phyloP scores from a whole-genome alignment of 176 grass and related monocot genomes.

The Bothriochloa decipiens region DNA sequence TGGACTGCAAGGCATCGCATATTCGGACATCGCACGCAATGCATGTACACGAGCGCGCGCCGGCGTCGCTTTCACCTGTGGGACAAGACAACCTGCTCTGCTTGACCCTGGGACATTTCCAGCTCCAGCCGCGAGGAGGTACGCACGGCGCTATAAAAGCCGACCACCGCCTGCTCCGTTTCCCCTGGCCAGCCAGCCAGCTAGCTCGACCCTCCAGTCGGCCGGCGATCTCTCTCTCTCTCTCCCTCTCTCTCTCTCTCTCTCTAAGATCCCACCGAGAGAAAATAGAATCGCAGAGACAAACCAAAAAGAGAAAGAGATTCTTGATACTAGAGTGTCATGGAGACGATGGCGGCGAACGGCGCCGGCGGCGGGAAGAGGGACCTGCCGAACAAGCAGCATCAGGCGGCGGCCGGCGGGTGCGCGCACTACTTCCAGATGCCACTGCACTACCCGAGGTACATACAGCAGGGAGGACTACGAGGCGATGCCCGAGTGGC shows the following conservation, averaged over 20 bases:
- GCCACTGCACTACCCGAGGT: constrained; percentile 90
- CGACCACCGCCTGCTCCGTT: background rate
- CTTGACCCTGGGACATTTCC: constrained; percentile 3
- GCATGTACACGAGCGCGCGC: too few relatives aligned
- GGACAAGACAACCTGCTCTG: too few relatives aligned
- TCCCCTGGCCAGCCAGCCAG: background rate
- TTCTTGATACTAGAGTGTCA: background rate
- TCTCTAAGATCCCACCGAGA: background rate
- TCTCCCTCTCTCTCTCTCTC: too few relatives aligned
- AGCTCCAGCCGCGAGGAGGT: background rate
- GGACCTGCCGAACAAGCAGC: background rate
- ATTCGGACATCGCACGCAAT: too few relatives aligned
- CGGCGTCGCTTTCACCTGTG: background rate
- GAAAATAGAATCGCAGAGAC: too few relatives aligned
- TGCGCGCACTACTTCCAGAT: constrained; percentile 59
- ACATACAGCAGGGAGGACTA: constrained; percentile 75
- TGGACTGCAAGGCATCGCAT: background rate
- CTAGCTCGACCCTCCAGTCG: background rate
- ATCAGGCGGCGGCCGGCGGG: background rate
- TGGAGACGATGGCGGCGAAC: constrained; percentile 38
- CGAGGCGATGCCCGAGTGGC: constrained; percentile 92
- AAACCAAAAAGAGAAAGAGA: background rate
- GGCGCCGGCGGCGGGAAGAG: background rate
- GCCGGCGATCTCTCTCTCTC: background rate
- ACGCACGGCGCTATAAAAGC: constrained; percentile 2